Base-by-base conservation (phyloP, 2,329 filamentous ascomycete genomes). In the Colletotrichum musae region DNA sequence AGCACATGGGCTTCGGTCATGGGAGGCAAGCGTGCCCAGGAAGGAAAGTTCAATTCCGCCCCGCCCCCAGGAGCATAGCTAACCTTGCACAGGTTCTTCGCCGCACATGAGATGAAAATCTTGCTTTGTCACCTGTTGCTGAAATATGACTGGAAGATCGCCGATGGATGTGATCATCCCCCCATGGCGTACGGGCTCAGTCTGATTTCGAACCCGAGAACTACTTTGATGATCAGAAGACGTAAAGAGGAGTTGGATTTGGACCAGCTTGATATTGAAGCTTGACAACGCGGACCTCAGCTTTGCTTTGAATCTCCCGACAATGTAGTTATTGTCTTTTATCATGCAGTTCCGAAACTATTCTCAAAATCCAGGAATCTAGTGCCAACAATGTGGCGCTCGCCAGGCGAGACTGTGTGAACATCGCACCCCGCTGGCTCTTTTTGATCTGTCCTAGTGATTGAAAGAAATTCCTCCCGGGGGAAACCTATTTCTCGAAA, bases 51-150 rank as follows among this genome's bases (percentile, higher is more conserved):
- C 6, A 7, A 47, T 5, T 7, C 18, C 16, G 10, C 43, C 5
- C 43, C 43, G 6, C 18, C 13, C 13, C 43, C 10, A 18, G 16
- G 43, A 16, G 16, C 43, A 47, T 47, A 16, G 16, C 32, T 28
- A 28, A 9, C 13, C 26, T 2, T 51, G 48, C 32, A 51, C 21
- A 77, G 82, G 0, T 84, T 84, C 79, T 84, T 84, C 70, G 83
- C 82, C n/a, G 75, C 76, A 32, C 79, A 82, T 71, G 80, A 84
- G 76, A 81, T 84, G 75, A 85, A 85, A 73, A 73, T 84, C 65
- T 77, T 83, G 36, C 71, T 84, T 9, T 78, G 79, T 1, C 74
- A 81, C 62, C 73, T 81, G 4, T 71, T 84, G 52, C 79, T 84
- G 1, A 80, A 76, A 32, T 83, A 83, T 72, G 82, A 84, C 58